Base-by-base conservation (phyloP, 1,284 basidiomycete genomes). In the Ustilago curta region DNA sequence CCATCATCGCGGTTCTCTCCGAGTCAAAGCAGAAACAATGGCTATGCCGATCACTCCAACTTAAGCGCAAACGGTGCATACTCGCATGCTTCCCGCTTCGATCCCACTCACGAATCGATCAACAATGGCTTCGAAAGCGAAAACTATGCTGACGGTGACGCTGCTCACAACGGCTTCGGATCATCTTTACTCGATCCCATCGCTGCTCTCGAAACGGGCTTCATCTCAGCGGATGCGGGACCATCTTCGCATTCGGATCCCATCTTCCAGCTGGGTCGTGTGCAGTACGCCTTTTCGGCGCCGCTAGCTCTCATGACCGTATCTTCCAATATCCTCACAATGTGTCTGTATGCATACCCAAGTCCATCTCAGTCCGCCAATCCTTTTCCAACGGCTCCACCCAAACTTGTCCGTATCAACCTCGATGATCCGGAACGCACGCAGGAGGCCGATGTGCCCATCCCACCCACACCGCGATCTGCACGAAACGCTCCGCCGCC, bases 231-330 rank as follows among this genome's bases (percentile, higher is more conserved):
- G 4, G 75, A 80, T 53, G 59, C 76, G 1, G 69, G 72, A 8
- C 59, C 70, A 7, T 65, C 58, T 6, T 56, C 64, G 0, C 37
- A 70, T 16, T 31, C 63, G 0, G 55, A 71, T 14, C 82, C 83
- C 32, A 77, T 84, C 62, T 84, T 84, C 42, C 76, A 83, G 52
- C 70, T 84, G 3, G 83, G 81, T 18, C 55, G 81, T 2, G 82
- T 84, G 3, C 83, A 84, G 63, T 84, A 84, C 48, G 81, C 79
- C 25, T 81, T 84, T 25, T 70, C 77, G n/a, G 81, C 80, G 0
- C 81, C 83, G 8, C 52, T 84, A 3, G 76, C 78, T 0, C 62
- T 75, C 23, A 62, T 84, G 60, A 77, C 77, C 5, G 83, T 83
- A 23, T 69, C 78, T 1, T 70, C 78, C 25, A 84, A 84, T 63